Percentiles rank a stretch among this genome's conserved stretches.
Evolutionary conservation across 2,329 filamentous ascomycete species (phyloP).

Genomic region (Pseudogymnoascus sp.): DNA sequence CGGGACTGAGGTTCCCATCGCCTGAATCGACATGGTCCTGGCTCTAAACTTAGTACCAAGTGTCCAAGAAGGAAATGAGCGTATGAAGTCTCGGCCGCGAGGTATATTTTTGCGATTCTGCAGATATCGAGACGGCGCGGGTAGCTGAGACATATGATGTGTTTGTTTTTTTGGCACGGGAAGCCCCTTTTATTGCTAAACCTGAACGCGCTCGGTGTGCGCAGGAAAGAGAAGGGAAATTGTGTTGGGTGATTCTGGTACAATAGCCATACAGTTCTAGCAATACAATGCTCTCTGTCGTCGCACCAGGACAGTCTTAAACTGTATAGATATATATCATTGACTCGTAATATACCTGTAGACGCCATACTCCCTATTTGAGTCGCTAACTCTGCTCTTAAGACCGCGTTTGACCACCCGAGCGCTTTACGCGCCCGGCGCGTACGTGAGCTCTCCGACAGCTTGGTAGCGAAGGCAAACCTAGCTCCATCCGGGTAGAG

Average conservation of each 20-base stretch:
- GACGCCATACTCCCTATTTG: not conserved
- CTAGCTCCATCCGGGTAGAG: slow-evolving; percentile 5
- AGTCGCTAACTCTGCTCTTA: not conserved
- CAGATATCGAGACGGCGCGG: not conserved
- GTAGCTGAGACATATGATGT: not conserved
- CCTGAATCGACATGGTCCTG: not conserved
- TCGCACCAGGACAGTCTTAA: not conserved
- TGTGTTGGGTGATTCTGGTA: not conserved
- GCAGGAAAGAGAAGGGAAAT: not conserved
- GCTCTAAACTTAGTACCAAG: slow-evolving; percentile 2
- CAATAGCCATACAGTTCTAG: not conserved
- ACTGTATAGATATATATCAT: not conserved
- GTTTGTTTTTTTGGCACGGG: not conserved
- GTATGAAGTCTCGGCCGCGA: not conserved
- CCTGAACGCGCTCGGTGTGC: not conserved
- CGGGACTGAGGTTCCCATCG: not conserved
- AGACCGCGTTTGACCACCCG: not conserved
- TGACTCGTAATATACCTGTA: not conserved
- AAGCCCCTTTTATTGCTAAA: not conserved
- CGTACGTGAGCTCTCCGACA: slow-evolving; percentile 1
- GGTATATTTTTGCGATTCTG: not conserved
- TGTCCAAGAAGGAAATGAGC: not conserved
- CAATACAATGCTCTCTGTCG: not conserved
- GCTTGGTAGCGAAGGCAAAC: slow-evolving; percentile 5
- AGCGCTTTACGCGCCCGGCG: not conserved